Evolutionary conservation across 2,329 filamentous ascomycete genomes (phyloP).

Genomic region (Chrysoporthe deuterocubensis): DNA sequence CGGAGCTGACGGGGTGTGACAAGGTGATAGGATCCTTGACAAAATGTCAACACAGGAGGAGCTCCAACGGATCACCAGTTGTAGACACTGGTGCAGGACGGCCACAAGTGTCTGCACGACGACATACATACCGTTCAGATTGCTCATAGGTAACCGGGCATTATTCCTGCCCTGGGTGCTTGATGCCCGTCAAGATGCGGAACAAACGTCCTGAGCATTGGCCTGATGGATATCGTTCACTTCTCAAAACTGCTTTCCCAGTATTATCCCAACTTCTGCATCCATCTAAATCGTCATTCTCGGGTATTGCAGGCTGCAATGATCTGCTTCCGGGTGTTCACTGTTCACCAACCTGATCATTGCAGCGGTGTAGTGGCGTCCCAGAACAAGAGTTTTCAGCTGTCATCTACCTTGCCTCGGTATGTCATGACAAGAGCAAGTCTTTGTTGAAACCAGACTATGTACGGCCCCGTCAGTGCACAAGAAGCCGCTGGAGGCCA

Average conservation of each 20-base stretch:
- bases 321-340: background rate
- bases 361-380: background rate
- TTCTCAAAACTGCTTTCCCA: background rate
- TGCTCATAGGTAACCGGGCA: background rate
- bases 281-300: background rate
- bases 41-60: background rate
- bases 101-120: background rate
- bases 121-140: background rate
- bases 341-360: background rate
- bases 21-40: background rate
- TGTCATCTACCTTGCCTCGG: background rate
- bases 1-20: background rate
- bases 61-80: background rate
- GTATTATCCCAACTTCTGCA: background rate
- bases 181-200: background rate
- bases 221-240: background rate
- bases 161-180: background rate
- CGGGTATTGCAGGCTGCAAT: background rate
- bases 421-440: background rate
- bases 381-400: background rate
- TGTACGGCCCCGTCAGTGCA: constrained; percentile 1
- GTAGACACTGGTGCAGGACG: background rate
- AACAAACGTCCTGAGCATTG: background rate
- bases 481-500: background rate
- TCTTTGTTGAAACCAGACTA: background rate